phyloP scores from a whole-genome alignment of 202 grass and related monocot species.

The Setaria viridis region DNA sequence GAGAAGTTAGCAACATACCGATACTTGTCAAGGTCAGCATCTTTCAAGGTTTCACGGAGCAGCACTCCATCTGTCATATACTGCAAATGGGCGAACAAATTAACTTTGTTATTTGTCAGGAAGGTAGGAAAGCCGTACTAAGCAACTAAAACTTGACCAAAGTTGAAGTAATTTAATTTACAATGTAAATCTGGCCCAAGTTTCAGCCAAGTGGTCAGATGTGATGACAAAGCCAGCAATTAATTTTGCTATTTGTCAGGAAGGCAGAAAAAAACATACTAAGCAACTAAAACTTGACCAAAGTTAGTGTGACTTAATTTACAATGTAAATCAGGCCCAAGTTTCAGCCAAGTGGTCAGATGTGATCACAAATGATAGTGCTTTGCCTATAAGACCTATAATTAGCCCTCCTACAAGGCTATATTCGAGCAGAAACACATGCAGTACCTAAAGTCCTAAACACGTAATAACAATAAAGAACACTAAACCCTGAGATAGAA shows the following conservation, averaged over 20 bases:
- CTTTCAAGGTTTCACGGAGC: constrained; percentile 97
- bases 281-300: constrained; percentile 12
- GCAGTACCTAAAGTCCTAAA: background rate
- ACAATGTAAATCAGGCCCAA: background rate
- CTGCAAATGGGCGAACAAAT: constrained; percentile 52
- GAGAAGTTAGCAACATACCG: constrained; percentile 60
- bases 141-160: constrained; percentile 15
- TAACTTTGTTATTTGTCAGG: constrained; percentile 28
- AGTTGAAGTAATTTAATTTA: constrained; percentile 6
- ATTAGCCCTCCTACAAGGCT: background rate
- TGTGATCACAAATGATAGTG: constrained; percentile 5
- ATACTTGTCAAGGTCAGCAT: constrained; percentile 96
- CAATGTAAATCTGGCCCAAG: constrained; percentile 10
- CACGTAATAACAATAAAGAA: constrained; percentile 6
- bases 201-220: constrained; percentile 16
- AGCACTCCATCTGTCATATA: constrained; percentile 99
- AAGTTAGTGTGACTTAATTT: background rate
- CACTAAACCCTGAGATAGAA: constrained; percentile 14
- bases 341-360: constrained; percentile 15
- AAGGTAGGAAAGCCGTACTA: constrained; percentile 22
- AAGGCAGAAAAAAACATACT: constrained; percentile 16
- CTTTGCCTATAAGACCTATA: constrained; percentile 14
- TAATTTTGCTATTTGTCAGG: constrained; percentile 26
- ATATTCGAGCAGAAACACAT: constrained; percentile 29
- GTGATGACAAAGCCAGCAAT: constrained; percentile 17